Evolutionary conservation across 176 grass and related monocot genomes (phyloP), one percentile per base, ranked within the genome.

Genomic region (Rhynchospora tenuis): DNA sequence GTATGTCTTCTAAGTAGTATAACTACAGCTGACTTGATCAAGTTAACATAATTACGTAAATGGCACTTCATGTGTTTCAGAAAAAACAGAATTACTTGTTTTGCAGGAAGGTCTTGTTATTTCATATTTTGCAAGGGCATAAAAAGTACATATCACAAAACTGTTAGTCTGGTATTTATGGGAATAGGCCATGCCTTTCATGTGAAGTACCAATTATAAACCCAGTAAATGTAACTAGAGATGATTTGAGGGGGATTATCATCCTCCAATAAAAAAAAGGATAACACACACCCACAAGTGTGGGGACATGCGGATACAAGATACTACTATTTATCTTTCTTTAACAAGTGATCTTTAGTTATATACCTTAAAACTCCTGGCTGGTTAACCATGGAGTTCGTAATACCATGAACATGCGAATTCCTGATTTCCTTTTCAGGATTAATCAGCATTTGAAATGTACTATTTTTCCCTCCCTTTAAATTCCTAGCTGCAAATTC

Each of bases 391-490:
- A 95, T 87, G n/a, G 27, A 42, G 82, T 45, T 87, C 29, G 5
- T 55, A 85, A 98, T 98, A 1, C 64, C 26, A 86, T 83, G 88
- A 81, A 57, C 2, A 42, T 16, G 0, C 0, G 0, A 0, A 44
- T 16, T 23, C 27, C 16, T 58, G 58, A 98, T 43, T 16, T 1
- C 0, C 79, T 63, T 88, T 85, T 88, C 64, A 77, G 95, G 92
- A 95, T 95, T 95, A 62, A 95, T 51, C 24, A 95, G 92, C 57
- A 87, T 91, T 80, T 93, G 33, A 72, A 98, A 98, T 82, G 95
- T 90, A 84, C 89, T 95, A 84, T 95, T 83, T 83, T 81, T 92
- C 84, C 95, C 92, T 60, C 92, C 95, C 57, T 67, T 85, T 82
- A 94, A 89, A 83, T 98, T 92, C 23, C 84, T 84, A 42, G 89